A percentile compares a stretch with the other conserved stretches of the same genome.
These are phyloP conservation scores for Camellia japonica DNA, from an alignment of 148 eudicot genomes.

Conservation along the genomic window DNA sequence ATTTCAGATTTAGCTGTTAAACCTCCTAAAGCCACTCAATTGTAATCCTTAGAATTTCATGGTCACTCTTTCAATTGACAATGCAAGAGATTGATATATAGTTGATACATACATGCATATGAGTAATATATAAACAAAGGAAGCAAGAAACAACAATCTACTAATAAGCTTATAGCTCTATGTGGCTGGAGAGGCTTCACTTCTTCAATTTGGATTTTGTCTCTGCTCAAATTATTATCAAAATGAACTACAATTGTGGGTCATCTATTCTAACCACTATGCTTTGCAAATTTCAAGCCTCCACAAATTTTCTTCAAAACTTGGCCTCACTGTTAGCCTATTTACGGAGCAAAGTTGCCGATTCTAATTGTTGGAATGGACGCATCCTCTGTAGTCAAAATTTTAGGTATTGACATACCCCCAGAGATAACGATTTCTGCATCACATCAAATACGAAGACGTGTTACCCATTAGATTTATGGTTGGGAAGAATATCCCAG, in stretches of 20 bases:
- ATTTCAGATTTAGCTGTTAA: not conserved
- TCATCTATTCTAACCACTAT: too few species aligned
- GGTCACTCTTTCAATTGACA: not conserved
- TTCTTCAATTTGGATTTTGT: too few species aligned
- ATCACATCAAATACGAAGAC: conserved; percentile 7
- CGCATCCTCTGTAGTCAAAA: conserved; percentile 48
- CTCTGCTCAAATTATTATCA: too few species aligned
- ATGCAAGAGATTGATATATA: too few species aligned
- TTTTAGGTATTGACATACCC: conserved; percentile 77
- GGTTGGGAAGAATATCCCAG: too few species aligned
- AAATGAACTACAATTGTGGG: too few species aligned
- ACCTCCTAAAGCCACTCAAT: not conserved
- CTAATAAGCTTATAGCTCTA: not conserved
- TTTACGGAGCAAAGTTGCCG: conserved; percentile 35
- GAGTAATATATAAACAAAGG: not conserved
- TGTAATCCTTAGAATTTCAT: not conserved
- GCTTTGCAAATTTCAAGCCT: too few species aligned
- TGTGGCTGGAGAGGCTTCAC: too few species aligned
- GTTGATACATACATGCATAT: not conserved
- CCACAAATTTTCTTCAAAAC: too few species aligned
- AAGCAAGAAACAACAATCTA: not conserved
- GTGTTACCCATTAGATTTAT: not conserved
- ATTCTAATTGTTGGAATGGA: conserved; percentile 33
- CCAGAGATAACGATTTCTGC: conserved; percentile 90
- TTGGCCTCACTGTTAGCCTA: not conserved